Base-by-base conservation (phyloP, 2,329 filamentous ascomycete genomes). In the Atkinsonella hypoxylon region DNA sequence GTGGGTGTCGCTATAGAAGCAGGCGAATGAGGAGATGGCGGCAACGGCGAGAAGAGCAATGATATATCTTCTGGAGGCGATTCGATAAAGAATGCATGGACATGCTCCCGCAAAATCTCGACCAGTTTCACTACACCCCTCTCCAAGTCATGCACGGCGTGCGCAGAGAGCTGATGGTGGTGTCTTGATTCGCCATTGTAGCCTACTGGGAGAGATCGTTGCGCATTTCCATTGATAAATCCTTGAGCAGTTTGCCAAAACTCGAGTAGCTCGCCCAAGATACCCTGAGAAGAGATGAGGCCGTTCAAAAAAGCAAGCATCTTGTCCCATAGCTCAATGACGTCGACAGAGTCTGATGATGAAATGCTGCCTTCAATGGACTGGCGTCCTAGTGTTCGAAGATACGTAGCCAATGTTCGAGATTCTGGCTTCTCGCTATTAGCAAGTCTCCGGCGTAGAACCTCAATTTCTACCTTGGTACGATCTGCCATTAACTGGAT, bases 291-390 rank as follows among this genome's bases (percentile, higher is more conserved):
- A 0, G 89, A 90, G 0, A 98, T 72, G 39, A 98, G 74, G 41
- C 78, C 80, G 10, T 72, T 82, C 53, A 97, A 65, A 55, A 89
- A 93, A 0, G 77, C 72, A 53, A 88, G 73, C 55, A 95, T 82
- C 63, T 90, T 88, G 60, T 96, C 90, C 93, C 93, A 98, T 53
- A 97, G 78, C 57, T 95, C 89, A 55, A 95, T 77, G 13, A 96
- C 78, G 45, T 91, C 84, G 2, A 83, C 70, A 0, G 83, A 81
- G 64, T 98, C 93, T n/a, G 89, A 76, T 11, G 82, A 78, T 22
- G 76, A 73, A 10, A 73, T 70, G 56, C 77, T 79, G 51, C 78
- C 79, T 49, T 82, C 78, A 6, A 82, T 71, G 1, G 77, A 73
- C 60, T 86, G 86, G 7, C 83, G 82, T 15, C 81, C 78, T 1